Percentiles rank a stretch among this genome's conserved stretches.
phyloP scores from a whole-genome alignment of 2,329 filamentous ascomycete genomes.

The Gliomastix tumulicola region DNA sequence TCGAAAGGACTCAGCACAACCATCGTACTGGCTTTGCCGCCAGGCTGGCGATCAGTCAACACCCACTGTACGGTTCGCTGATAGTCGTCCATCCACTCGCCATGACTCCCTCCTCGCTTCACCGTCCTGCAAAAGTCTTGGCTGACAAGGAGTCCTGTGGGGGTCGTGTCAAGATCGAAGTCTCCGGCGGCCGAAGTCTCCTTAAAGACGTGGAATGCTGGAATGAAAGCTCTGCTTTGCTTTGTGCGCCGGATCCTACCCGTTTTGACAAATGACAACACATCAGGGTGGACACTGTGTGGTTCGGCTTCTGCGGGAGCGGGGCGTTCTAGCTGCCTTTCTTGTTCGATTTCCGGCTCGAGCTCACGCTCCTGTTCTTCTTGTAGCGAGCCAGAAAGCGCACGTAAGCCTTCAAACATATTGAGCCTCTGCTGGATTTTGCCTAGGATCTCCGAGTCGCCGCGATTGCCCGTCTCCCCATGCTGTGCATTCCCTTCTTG shows the following conservation, averaged over 20 bases:
- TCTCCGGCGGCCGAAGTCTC: neutral
- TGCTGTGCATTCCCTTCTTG: too few species aligned
- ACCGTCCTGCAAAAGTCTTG: neutral
- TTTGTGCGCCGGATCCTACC: neutral
- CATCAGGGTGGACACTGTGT: constrained; percentile 28
- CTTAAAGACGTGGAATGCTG: neutral
- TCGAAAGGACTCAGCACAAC: constrained; percentile 50
- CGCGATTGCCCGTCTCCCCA: too few species aligned
- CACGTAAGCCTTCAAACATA: constrained; percentile 7
- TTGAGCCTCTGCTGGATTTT: neutral
- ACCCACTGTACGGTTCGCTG: neutral
- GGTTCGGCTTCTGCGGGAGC: constrained; percentile 29
- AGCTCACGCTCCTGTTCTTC: constrained; percentile 65
- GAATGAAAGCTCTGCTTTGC: neutral
- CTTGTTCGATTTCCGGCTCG: constrained; percentile 51
- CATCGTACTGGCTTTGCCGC: neutral
- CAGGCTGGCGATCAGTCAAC: too few species aligned
- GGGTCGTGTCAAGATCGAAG: neutral
- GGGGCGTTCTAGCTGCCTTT: constrained; percentile 45
- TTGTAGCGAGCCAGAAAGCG: constrained; percentile 24
- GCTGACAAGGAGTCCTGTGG: neutral
- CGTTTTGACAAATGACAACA: neutral
- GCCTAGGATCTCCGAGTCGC: too few species aligned
- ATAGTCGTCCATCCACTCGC: neutral
- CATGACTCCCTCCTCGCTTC: neutral